phyloP scores from a whole-genome alignment of 768 basidiomycete genomes.

The Chalciporus piperatus region DNA sequence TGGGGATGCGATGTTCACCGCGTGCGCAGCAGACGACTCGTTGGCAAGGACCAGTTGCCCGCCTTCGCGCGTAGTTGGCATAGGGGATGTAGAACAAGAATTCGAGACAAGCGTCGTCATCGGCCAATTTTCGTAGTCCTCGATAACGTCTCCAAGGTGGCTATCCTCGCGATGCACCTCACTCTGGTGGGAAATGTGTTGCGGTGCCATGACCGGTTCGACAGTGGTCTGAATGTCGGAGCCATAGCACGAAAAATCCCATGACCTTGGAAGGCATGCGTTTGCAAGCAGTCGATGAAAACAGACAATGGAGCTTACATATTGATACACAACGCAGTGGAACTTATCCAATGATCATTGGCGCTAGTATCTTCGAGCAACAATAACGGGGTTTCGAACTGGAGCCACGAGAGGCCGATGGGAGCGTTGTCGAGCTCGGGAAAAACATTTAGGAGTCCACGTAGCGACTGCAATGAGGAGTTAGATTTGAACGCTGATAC shows the following conservation, averaged over 20 bases:
- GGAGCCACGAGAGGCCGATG: conserved; percentile 23
- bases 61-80: conserved; percentile 3
- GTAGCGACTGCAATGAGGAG: conserved; percentile 17
- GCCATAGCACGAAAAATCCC: conserved; percentile 23
- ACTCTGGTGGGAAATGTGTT: not conserved
- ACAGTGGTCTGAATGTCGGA: conserved; percentile 17
- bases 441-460: conserved; percentile 19
- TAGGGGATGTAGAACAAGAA: not conserved
- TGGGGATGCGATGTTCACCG: not conserved
- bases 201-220: not conserved
- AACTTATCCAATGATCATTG: conserved; percentile 16
- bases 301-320: conserved; percentile 15
- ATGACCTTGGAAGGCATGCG: conserved; percentile 11
- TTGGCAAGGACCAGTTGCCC: not conserved
- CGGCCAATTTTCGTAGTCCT: not conserved
- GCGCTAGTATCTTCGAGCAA: conserved; percentile 13
- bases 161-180: not conserved
- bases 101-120: conserved; percentile 14
- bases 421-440: conserved; percentile 23
- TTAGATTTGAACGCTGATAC: not conserved
- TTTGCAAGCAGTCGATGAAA: not conserved
- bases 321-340: conserved; percentile 18
- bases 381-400: conserved; percentile 28
- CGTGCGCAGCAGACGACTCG: too few relatives aligned
- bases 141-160: not conserved